Base-by-base conservation (phyloP, 2,329 filamentous ascomycete species). In the Samsoniella hepiali region DNA sequence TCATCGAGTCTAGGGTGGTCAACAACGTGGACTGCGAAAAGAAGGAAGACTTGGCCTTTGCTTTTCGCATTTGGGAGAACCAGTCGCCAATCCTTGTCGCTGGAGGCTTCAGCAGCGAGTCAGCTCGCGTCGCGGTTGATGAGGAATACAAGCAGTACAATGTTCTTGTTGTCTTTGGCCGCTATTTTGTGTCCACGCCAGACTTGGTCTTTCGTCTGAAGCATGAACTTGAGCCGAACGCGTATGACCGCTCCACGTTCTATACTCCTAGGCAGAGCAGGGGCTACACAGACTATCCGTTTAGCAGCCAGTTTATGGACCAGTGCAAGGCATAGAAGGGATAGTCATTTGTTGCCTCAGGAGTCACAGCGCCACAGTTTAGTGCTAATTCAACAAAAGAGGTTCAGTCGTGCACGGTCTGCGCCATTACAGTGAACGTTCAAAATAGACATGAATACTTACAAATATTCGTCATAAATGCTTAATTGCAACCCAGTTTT, bases 181-280 rank as follows among this genome's bases (percentile, higher is more conserved):
- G 72, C 42, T 69, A 68, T 38, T 74, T 71, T 63, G 67, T 71
- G 9, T 66, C 70, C 6, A 74, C 71, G 34, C 72, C 72, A 0
- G 72, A 73, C 40, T 61, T 74, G 2, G 69, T 71, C n/a, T 72
- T 68, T 62, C 64, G 70, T 10, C 62, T 73, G 45, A 69, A 67
- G 54, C 63, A 72, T 63, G 66, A 65, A 15, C 44, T 73, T 27
- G 53, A 65, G 15, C 62, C 73, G 8, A 67, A 64, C 31, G 64
- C 65, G 5, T 74, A 73, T 42, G 68, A 73, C 34, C 68, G 72
- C 7, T 54, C 53, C 47, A 68, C 66, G 1, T 74, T 74, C 42
- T 73, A 72, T 63, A 69, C 67, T 15, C 63, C 64, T 13, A 68
- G 70, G 57, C 59, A 65, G 66, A 27, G 40, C 4, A 38, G 29